A percentile compares a stretch with the other conserved stretches of the same genome.
Evolutionary conservation across 371 early-diverging fungal species (phyloP).

Genomic region (Vairimorpha apis): DNA sequence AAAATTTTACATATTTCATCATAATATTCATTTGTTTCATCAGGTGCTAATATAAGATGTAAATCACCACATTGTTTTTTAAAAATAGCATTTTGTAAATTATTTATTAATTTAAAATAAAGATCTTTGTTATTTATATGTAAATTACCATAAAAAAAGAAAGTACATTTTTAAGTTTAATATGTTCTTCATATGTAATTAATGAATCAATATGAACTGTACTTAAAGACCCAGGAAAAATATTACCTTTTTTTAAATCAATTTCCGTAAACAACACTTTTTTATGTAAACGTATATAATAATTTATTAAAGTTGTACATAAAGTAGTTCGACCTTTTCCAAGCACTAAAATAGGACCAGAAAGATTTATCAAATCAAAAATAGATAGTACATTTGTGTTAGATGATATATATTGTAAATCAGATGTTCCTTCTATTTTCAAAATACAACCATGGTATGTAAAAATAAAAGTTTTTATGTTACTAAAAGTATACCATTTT

Average conservation of each 20-base stretch:
- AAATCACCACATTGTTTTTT: conserved; percentile 33
- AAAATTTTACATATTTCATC: conserved; percentile 40
- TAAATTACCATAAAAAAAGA: conserved; percentile 49
- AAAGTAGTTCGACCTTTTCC: conserved; percentile 56
- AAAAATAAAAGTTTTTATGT: conserved; percentile 57
- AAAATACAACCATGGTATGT: conserved; percentile 61
- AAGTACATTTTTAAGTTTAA: conserved; percentile 38
- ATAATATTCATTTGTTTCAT: conserved; percentile 25
- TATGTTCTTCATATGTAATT: conserved; percentile 36
- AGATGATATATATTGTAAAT: conserved; percentile 55
- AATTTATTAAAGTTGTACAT: conserved; percentile 50
- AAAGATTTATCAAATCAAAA: conserved; percentile 37
- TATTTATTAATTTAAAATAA: conserved; percentile 30
- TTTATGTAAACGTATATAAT: conserved; percentile 50
- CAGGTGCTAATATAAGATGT: conserved; percentile 48
- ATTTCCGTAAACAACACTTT: conserved; percentile 55
- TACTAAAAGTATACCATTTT: conserved; percentile 58
- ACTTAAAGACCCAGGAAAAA: conserved; percentile 57
- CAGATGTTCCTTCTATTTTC: conserved; percentile 53
- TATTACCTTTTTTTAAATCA: conserved; percentile 44
- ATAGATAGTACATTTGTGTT: conserved; percentile 53
- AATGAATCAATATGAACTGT: conserved; percentile 32
- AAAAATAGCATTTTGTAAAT: conserved; percentile 39
- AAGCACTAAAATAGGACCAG: conserved; percentile 23
- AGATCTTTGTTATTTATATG: conserved; percentile 52